These are phyloP conservation scores for Neurospora hispaniola DNA, from an alignment of 495 filamentous ascomycete genomes.

Conservation along the genomic window DNA sequence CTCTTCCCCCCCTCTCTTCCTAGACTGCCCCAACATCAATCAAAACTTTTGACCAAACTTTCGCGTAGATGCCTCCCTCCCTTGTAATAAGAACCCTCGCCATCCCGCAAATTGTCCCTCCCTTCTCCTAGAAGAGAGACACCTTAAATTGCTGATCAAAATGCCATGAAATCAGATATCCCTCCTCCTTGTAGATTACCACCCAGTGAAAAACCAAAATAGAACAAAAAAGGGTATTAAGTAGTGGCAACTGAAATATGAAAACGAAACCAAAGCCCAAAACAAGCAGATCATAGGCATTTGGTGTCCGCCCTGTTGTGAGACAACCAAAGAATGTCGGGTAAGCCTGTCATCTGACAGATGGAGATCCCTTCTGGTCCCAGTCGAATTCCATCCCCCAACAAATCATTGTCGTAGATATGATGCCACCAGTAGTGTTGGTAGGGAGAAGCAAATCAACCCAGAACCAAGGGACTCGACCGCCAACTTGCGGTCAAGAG, in stretches of 20 bases:
- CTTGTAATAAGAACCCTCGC: background rate
- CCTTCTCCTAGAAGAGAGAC: background rate
- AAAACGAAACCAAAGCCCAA: background rate
- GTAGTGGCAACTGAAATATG: background rate
- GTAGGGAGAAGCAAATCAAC: background rate
- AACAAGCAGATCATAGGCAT: background rate
- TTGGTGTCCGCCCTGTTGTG: background rate
- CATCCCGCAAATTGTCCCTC: background rate
- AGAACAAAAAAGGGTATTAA: background rate
- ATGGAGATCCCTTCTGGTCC: background rate
- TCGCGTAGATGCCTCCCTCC: background rate
- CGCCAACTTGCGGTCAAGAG: background rate
- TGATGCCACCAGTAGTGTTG: background rate
- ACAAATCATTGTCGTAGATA: background rate
- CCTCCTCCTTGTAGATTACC: background rate
- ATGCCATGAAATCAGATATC: background rate
- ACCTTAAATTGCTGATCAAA: background rate
- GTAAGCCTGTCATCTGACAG: background rate
- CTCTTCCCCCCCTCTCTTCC: background rate
- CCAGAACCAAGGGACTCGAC: background rate
- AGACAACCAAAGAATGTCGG: background rate
- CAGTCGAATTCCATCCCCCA: background rate
- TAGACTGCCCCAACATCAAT: background rate
- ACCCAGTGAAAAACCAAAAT: background rate
- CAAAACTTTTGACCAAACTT: background rate